Evolutionary conservation across 2,329 filamentous ascomycete species (phyloP).

Genomic region (Cyphellophora europaea): DNA sequence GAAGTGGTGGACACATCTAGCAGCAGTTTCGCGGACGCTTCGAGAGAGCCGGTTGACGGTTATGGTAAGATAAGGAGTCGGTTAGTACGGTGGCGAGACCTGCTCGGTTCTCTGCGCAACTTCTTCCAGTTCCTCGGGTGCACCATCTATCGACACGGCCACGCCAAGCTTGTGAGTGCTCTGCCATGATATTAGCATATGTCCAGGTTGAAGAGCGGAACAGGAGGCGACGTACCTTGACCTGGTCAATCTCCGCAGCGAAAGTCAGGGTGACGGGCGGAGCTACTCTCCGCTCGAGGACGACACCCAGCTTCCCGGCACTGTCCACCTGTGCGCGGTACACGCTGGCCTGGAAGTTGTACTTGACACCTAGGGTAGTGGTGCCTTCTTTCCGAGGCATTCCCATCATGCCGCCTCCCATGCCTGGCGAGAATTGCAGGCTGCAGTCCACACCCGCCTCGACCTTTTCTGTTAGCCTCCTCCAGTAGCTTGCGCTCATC

Average conservation of each 20-base stretch:
- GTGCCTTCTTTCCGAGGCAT: constrained; percentile 74
- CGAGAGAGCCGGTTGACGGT: too few relatives aligned
- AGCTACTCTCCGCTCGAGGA: constrained; percentile 92
- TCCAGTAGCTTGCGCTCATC: constrained; percentile 89
- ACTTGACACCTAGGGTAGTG: constrained; percentile 89
- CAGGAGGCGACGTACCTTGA: constrained; percentile 83
- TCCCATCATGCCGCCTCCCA: constrained; percentile 61
- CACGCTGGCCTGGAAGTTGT: constrained; percentile 91
- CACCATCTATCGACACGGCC: constrained; percentile 82
- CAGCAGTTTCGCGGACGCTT: constrained; percentile 6
- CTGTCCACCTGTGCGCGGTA: constrained; percentile 96
- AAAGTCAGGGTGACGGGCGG: constrained; percentile 90
- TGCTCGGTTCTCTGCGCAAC: constrained; percentile 29
- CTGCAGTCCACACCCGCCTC: constrained; percentile 94
- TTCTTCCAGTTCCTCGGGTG: constrained; percentile 75
- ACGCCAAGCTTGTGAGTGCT: constrained; percentile 92
- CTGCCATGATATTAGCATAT: constrained; percentile 48
- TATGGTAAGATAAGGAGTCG: background rate
- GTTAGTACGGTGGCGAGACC: background rate
- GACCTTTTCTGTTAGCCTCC: constrained; percentile 82
- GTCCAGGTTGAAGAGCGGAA: constrained; percentile 3
- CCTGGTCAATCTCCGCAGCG: constrained; percentile 92
- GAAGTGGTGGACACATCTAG: constrained; percentile 20
- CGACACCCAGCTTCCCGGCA: constrained; percentile 81
- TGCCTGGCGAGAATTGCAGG: constrained; percentile 64